Conservation (phyloP, 1,139 yeast genomes). For the Suhomyces kunorum region DNA sequence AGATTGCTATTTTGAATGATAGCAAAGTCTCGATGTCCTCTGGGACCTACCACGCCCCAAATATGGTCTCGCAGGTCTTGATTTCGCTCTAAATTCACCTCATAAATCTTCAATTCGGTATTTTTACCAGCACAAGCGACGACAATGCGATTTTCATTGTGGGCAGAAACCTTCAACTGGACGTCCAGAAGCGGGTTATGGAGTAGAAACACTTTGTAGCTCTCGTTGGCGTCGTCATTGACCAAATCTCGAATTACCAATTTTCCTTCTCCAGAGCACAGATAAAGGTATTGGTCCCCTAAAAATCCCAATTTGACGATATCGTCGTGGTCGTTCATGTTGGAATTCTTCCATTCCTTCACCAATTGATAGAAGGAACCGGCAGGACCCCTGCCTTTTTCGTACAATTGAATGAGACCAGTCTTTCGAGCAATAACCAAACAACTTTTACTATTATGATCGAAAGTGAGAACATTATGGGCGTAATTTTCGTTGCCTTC, state of each 20-base stretch:
- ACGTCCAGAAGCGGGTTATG: conserved; percentile 41
- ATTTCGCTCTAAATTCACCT: conserved; percentile 13
- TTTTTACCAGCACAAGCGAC: conserved; percentile 50
- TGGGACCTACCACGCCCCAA: conserved; percentile 8
- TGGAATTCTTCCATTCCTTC: conserved; percentile 34
- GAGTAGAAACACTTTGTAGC: conserved; percentile 32
- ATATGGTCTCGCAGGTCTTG: conserved; percentile 5
- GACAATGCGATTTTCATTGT: conserved; percentile 17
- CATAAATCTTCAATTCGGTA: conserved; percentile 40
- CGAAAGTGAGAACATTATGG: conserved; percentile 25
- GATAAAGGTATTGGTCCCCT: conserved; percentile 36
- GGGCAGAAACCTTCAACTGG: conserved; percentile 10
- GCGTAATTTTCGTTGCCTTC: conserved; percentile 21
- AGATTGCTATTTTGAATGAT: conserved; percentile 12
- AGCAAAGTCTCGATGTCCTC: conserved; percentile 8
- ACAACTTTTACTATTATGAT: conserved; percentile 23
- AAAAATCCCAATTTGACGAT: conserved; percentile 35
- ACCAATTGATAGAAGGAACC: conserved; percentile 21
- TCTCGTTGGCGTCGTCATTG: conserved; percentile 39
- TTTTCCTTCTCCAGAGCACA: conserved; percentile 48
- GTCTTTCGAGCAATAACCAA: conserved; percentile 30
- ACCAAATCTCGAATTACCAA: conserved; percentile 46
- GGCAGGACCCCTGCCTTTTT: conserved; percentile 12
- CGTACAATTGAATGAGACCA: conserved; percentile 38
- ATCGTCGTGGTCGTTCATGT: conserved; percentile 24